Evolutionary conservation across 441 rosid species (phyloP).

Genomic region (Populus hybrid): DNA sequence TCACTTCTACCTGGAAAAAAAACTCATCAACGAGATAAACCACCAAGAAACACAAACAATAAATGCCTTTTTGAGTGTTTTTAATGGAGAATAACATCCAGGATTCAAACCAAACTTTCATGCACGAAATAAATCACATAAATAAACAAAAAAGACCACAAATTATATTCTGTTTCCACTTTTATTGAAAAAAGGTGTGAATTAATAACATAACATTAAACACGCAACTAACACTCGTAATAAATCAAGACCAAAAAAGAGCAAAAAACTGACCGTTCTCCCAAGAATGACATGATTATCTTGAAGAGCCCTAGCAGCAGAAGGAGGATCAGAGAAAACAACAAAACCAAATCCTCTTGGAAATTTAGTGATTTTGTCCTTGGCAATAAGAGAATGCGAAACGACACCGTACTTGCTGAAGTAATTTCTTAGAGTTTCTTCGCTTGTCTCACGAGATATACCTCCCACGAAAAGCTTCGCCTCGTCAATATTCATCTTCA

Average conservation of each 20-base stretch:
- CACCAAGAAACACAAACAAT: neutral
- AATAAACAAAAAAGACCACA: too few relatives aligned
- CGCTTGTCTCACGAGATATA: constrained; percentile 55
- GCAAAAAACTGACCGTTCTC: constrained; percentile 48
- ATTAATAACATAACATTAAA: neutral
- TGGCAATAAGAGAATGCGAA: constrained; percentile 46
- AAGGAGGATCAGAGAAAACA: constrained; percentile 45
- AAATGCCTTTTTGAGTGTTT: neutral
- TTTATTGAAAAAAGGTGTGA: neutral
- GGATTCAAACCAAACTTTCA: neutral
- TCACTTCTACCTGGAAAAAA: constrained; percentile 62
- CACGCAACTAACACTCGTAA: neutral
- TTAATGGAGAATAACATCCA: neutral
- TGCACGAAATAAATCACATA: neutral
- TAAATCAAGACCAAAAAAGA: neutral
- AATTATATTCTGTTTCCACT: neutral
- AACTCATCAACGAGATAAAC: constrained; percentile 4
- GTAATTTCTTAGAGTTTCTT: constrained; percentile 48
- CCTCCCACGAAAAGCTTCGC: constrained; percentile 74
- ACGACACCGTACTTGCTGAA: constrained; percentile 70
- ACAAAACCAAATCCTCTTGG: constrained; percentile 81
- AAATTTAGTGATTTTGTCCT: constrained; percentile 37
- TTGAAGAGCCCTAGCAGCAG: constrained; percentile 52
- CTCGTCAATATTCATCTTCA: constrained; percentile 45
- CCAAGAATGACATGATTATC: constrained; percentile 60